Evolutionary conservation across 768 basidiomycete species (phyloP), one percentile per base, ranked within the genome.

Genomic region (Pholiota microspora): DNA sequence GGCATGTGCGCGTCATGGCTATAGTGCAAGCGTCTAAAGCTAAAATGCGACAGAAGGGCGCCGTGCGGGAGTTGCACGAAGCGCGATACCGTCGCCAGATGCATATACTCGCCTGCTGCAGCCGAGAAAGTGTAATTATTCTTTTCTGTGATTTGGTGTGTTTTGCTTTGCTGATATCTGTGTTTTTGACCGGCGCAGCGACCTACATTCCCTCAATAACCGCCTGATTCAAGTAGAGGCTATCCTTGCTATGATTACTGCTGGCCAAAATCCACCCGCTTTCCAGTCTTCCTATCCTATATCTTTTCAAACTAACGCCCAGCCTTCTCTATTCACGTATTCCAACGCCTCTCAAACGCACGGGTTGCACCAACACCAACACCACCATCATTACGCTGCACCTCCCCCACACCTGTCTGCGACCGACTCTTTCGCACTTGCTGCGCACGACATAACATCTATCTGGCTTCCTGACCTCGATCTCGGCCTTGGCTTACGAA

Each of bases 1-100:
- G 44, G 5, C 42, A 34, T 27, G 45, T 16, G 15, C 34, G 54
- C 23, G 49, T 36, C 35, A 54, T 31, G 35, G 15, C 45, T 36
- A 2, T 65, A 93, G 88, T 94, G 91, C 75, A 93, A 93, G 68
- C 88, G 91, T 3, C 77, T 93, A 50, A 94, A 94, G 62, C 78
- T 93, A 50, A 91, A 86, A 73, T 94, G 91, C 65, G 91, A 93
- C 71, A 75, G 91, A 34, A 80, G 85, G 18, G 82, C 77, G 2
- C 91, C 91, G 0, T 93, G 91, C 59, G 82, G 83, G 0, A 85
- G 84, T 24, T 93, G 92, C 61, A 78, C 83, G 15, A 92, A 92
- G 65, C 85, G 90, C 57, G 86, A 89, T 64, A 89, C 88, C 0
- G 79, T 87, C 9, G 72, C 74, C 3, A 76, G 87, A 60, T 92